These are phyloP conservation scores for Globisporangium alternatum DNA, from an alignment of 352 stramenopile species.

Conservation along the genomic window DNA sequence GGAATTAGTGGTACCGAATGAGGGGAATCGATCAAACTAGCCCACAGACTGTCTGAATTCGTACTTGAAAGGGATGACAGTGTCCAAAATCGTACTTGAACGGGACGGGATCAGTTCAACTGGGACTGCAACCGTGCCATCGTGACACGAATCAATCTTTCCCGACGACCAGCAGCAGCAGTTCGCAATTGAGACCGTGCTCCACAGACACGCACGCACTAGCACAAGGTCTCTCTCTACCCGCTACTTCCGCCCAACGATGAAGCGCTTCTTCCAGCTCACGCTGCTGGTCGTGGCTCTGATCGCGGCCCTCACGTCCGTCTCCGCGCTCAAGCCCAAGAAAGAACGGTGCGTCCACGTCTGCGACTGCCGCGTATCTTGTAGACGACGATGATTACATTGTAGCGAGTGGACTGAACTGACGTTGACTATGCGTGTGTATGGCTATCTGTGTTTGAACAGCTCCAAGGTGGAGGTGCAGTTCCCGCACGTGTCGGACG, in stretches of 20 bases:
- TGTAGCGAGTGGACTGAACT: neutral
- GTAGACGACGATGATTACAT: too few species aligned
- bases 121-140: conserved; percentile 8
- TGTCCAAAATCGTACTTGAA: neutral
- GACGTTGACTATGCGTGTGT: neutral
- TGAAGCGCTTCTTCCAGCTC: conserved; percentile 23
- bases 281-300: conserved; percentile 30
- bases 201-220: neutral
- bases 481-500: conserved; percentile 74
- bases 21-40: neutral
- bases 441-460: neutral
- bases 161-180: neutral
- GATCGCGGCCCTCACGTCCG: conserved; percentile 21
- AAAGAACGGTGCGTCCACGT: conserved; percentile 41
- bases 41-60: neutral
- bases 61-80: neutral
- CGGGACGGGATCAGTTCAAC: neutral
- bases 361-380: neutral
- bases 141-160: conserved; percentile 12
- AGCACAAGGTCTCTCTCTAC: neutral
- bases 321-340: conserved; percentile 27
- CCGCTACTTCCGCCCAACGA: neutral
- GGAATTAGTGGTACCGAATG: neutral
- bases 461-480: conserved; percentile 60
- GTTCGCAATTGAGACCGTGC: conserved; percentile 6